Percentiles rank a stretch among this genome's conserved stretches.
Conservation (phyloP, 2,329 filamentous ascomycete species). For the Fusarium verticillioides region DNA sequence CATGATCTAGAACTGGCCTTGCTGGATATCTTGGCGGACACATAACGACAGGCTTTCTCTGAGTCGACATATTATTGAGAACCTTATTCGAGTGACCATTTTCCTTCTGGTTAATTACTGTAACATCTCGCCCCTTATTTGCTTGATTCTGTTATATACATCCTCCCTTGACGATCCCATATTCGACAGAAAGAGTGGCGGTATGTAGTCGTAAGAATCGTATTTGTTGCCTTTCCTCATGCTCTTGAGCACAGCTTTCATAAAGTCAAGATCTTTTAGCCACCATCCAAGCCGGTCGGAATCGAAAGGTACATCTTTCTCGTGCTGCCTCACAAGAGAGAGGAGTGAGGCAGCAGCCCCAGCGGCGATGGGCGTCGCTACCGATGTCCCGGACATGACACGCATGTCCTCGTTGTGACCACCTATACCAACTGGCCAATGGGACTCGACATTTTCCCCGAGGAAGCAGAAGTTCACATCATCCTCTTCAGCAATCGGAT, state of each 20-base stretch:
- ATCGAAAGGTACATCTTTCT: neutral
- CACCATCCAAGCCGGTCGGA: neutral
- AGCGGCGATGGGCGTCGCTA: neutral
- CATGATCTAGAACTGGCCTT: neutral
- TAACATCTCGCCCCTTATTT: neutral
- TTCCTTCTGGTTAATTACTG: neutral
- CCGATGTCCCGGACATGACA: neutral
- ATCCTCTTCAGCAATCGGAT: slow-evolving; percentile 1
- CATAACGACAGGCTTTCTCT: neutral
- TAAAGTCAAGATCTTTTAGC: neutral
- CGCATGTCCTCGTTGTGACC: neutral
- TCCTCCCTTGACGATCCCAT: neutral
- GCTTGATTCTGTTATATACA: neutral
- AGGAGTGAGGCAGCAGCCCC: neutral
- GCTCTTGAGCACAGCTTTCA: neutral
- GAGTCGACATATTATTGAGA: neutral
- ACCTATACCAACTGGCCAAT: slow-evolving; percentile 1
- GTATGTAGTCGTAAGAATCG: neutral
- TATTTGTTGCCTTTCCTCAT: neutral
- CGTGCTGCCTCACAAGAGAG: neutral
- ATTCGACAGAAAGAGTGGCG: neutral
- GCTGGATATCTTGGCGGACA: neutral
- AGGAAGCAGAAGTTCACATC: slow-evolving; percentile 12
- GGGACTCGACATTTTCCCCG: slow-evolving; percentile 13
- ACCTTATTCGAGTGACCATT: neutral